phyloP scores from a whole-genome alignment of 116 monocot genomes.

The Iris pallida region DNA sequence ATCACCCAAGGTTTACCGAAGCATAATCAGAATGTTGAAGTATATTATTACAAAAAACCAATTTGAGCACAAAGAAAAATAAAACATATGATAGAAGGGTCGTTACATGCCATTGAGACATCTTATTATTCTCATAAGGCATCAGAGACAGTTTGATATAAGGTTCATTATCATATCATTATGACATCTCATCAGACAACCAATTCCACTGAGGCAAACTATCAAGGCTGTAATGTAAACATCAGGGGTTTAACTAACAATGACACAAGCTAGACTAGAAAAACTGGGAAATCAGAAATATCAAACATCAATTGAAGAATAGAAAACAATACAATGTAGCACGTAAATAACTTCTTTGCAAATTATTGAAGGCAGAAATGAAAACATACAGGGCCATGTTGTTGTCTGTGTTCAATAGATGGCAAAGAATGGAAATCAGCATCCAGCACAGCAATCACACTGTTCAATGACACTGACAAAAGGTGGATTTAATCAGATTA shows the following conservation, averaged over 20 bases:
- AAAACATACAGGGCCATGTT: slow-evolving; percentile 83
- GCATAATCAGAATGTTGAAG: no score
- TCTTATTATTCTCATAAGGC: not conserved
- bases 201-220: not conserved
- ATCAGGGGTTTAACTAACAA: not conserved
- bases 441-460: slow-evolving; percentile 94
- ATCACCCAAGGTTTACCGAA: no score
- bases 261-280: not conserved
- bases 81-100: not conserved
- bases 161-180: no score
- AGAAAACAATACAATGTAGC: not conserved
- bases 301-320: not conserved
- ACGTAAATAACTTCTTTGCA: not conserved
- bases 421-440: slow-evolving; percentile 97
- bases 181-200: no score
- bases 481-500: slow-evolving; percentile 11
- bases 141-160: no score
- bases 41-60: no score
- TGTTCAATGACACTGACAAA: slow-evolving; percentile 85
- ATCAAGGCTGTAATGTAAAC: not conserved
- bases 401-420: slow-evolving; percentile 78
- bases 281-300: not conserved
- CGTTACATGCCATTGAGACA: not conserved
- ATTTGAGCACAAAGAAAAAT: no score
- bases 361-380: slow-evolving; percentile 1